Evolutionary conservation across 108 stramenopile species (phyloP), one percentile per base, ranked within the genome.

Genomic region (Nitzschia palea): DNA sequence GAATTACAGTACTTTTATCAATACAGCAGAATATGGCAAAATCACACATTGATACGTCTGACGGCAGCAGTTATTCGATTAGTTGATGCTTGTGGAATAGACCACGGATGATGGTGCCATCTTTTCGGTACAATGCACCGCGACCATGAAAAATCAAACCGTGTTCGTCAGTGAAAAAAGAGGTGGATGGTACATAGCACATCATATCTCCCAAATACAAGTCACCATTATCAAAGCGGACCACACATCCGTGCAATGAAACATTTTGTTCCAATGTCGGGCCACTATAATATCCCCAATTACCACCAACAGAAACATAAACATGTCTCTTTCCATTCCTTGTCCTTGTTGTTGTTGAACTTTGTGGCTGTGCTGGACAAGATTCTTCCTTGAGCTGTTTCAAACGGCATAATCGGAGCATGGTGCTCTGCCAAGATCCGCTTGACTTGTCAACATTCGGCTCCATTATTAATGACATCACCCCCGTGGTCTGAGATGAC

Each of bases 191-290:
- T 5, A 48, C n/a, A 23, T 34, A 60, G 20, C 20, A 26, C 18
- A 25, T 25, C 65, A 65, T 65, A 14, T 65, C 45, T 36, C 65
- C 65, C 50, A 65, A 29, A 32, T 65, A 65, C 52, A 65, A 47
- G 32, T 65, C 65, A 8, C 65, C 65, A 53, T 65, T 65, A 25
- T 65, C 65, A 53, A 65, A 65, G 8, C 65, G 50, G 17, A 65
- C 65, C 23, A 65, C 65, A 53, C 65, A 65, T 1, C 65, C 65
- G 8, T 33, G 25, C 50, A 52, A 40, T 8, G 6, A 8, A 12
- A 9, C 23, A 10, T 22, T 26, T 14, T 45, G 27, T 28, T 47
- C 62, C 45, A 48, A 36, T 2, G 35, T 5, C 2, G 65, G 65
- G 5, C 65, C 65, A 48, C 65, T 65, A 22, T 65, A 65, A 26